Percentiles rank a stretch among this genome's conserved stretches.
Evolutionary conservation across 1,284 basidiomycete genomes (phyloP).

Genomic region (Papiliotrema nemorosa): DNA sequence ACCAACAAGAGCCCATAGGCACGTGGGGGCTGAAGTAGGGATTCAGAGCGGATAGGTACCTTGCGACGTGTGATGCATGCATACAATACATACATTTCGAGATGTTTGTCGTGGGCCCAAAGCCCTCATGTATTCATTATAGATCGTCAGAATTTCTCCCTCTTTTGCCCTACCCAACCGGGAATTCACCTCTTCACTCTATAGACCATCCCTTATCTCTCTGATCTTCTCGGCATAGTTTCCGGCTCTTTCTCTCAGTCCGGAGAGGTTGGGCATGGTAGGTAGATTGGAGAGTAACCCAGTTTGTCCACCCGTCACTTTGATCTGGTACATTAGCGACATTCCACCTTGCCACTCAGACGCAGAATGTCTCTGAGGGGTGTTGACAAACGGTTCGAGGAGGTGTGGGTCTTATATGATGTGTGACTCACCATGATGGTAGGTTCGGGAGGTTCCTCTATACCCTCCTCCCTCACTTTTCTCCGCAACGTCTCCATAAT

Average conservation of each 20-base stretch:
- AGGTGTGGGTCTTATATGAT: too few relatives aligned
- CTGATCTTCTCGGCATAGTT: conserved; percentile 30
- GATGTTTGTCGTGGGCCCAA: too few relatives aligned
- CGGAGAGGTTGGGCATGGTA: conserved; percentile 34
- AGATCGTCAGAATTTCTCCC: too few relatives aligned
- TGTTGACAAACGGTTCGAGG: too few relatives aligned
- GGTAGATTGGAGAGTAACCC: conserved; percentile 4
- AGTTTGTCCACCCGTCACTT: conserved; percentile 1
- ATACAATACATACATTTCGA: too few relatives aligned
- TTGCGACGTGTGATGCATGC: too few relatives aligned
- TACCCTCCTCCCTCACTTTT: conserved; percentile 82
- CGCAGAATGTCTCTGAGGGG: neutral
- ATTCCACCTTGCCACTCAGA: neutral
- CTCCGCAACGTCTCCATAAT: conserved; percentile 92
- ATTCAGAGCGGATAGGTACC: too few relatives aligned
- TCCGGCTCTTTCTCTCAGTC: conserved; percentile 21
- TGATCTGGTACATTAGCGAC: conserved; percentile 1
- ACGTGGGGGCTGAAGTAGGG: too few relatives aligned
- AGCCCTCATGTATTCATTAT: too few relatives aligned
- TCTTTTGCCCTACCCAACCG: too few relatives aligned
- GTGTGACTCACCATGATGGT: conserved; percentile 57
- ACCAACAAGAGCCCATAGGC: too few relatives aligned
- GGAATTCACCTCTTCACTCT: too few relatives aligned
- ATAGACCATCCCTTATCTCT: conserved; percentile 8
- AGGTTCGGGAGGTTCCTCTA: conserved; percentile 63